Base-by-base conservation (phyloP, 2,329 filamentous ascomycete species). In the Huntiella decipiens region DNA sequence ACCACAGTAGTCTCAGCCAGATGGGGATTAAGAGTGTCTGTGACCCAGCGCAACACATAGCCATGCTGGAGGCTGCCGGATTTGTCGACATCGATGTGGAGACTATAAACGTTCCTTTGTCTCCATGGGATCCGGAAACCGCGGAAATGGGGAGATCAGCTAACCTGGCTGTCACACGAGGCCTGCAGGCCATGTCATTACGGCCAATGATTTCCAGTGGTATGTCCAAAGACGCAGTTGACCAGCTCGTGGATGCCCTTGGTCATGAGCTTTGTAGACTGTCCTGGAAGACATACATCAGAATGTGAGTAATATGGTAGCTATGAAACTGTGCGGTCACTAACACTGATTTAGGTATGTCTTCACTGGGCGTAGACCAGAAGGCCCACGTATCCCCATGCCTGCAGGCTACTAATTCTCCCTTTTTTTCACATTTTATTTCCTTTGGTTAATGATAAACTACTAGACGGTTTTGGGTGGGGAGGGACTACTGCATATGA, bases 71-170 rank as follows among this genome's bases (percentile, higher is more conserved):
- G 52, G 63, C 70, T 4, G 73, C 77, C 43, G 88, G 88, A 11
- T 94, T 93, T 57, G 76, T 77, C 34, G 79, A 95, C 50, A 76
- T 95, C 53, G 71, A 73, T 51, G 78, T 88, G 57, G 67, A 74
- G 50, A 68, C 74, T 44, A 75, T 82, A 51, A 70, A 70, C 48
- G 65, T 88, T 33, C 82, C 84, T 28, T 68, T 84, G 56, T 88
- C 80, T 56, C 74, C 77, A 17, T 88, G 82, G 80, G 59, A 64
- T 19, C 74, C 83, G 53, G 65, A 69, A 19, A 67, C 75, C 51
- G 68, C 77, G 53, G 77, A 75, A 51, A 70, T 86, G 45, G 84
- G 82, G 28, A 70, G 77, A 48, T 93, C 83, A 82, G 93, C 92
- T 62, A 86, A 88, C 56, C 65, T 88, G 17, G 79, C 77, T 35